These are phyloP conservation scores for Xerocomus minutiporus DNA, from an alignment of 1,284 basidiomycete species.

Conservation along the genomic window DNA sequence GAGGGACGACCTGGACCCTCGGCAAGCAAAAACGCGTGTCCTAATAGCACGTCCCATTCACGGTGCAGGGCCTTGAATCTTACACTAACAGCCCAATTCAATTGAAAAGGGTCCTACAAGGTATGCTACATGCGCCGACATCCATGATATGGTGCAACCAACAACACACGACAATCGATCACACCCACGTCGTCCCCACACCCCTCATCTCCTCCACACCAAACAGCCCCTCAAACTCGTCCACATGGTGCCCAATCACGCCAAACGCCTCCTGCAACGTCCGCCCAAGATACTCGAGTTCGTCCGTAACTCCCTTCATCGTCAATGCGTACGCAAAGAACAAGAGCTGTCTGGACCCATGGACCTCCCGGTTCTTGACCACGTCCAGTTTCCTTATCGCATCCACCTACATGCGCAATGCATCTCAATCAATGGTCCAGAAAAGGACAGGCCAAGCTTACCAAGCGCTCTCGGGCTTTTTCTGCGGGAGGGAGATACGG, in stretches of 20 bases:
- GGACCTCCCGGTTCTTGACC: conserved; percentile 71
- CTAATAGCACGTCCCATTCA: too few species aligned
- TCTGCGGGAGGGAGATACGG: conserved; percentile 94
- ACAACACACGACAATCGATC: not conserved
- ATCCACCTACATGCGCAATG: conserved; percentile 40
- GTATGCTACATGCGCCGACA: not conserved
- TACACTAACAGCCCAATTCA: too few species aligned
- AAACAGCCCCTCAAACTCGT: conserved; percentile 70
- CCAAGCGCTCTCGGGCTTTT: conserved; percentile 72
- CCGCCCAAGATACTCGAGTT: conserved; percentile 74
- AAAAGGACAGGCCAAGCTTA: conserved; percentile 32
- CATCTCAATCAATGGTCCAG: not conserved
- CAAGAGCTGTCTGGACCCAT: conserved; percentile 77
- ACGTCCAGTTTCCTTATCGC: conserved; percentile 82
- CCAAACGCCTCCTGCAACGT: conserved; percentile 86
- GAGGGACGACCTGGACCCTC: not conserved
- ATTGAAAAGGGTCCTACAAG: not conserved
- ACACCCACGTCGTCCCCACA: conserved; percentile 17
- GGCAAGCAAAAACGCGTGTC: not conserved
- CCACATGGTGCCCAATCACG: conserved; percentile 68
- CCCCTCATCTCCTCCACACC: conserved; percentile 8
- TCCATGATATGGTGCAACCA: too few species aligned
- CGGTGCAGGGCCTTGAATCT: too few species aligned
- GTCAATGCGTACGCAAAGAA: conserved; percentile 93
- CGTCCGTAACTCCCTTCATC: conserved; percentile 88